Conservation (phyloP, 2,329 filamentous ascomycete species). For the Sclerotiophoma versabilis region DNA sequence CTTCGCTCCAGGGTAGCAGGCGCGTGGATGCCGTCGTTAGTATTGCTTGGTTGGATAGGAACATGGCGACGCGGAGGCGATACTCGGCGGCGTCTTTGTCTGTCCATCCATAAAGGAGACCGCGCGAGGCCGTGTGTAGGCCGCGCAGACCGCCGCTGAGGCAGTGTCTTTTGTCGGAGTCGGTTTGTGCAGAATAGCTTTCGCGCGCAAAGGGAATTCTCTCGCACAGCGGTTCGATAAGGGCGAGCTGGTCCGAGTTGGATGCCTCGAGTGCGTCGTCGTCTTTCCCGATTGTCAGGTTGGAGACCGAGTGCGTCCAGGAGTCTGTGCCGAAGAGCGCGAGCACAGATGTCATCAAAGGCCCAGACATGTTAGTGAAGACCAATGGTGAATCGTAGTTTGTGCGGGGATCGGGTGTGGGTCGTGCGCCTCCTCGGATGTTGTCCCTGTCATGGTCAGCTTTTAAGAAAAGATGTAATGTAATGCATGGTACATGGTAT, state of each 20-base stretch:
- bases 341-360: constrained; percentile 1
- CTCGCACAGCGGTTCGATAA: neutral
- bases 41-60: neutral
- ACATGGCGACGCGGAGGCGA: neutral
- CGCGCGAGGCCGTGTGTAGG: neutral
- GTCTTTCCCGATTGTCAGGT: neutral
- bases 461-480: neutral
- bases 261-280: neutral
- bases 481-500: too few species aligned
- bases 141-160: neutral
- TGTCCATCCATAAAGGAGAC: neutral
- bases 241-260: neutral
- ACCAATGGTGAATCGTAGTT: neutral
- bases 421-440: neutral
- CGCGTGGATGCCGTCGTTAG: neutral
- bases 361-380: constrained; percentile 2
- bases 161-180: neutral
- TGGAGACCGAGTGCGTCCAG: neutral
- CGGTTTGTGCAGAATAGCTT: neutral
- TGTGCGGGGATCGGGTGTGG: neutral
- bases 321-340: constrained; percentile 4
- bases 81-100: neutral
- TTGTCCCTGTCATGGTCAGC: neutral
- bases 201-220: neutral
- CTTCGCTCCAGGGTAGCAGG: neutral